These are phyloP conservation scores for Daldinia grandis DNA, from an alignment of 495 filamentous ascomycete genomes.

Conservation along the genomic window DNA sequence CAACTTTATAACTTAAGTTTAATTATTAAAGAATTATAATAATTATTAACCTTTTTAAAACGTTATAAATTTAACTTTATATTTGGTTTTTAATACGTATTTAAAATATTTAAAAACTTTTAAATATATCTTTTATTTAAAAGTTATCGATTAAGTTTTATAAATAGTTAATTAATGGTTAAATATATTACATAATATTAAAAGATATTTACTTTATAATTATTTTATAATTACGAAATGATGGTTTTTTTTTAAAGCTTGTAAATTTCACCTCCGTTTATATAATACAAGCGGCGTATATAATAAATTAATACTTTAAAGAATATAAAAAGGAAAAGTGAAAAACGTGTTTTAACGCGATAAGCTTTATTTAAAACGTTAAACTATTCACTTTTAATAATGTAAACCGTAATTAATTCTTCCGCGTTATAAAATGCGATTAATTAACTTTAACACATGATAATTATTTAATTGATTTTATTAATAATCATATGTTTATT, in stretches of 20 bases:
- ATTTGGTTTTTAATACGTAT: neutral
- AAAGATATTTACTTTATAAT: neutral
- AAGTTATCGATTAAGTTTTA: neutral
- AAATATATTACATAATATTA: neutral
- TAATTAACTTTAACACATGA: neutral
- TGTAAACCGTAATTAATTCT: neutral
- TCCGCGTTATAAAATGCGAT: neutral
- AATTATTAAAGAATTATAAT: neutral
- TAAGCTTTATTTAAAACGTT: neutral
- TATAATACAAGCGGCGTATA: neutral
- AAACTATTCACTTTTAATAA: neutral
- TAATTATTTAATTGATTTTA: conserved; percentile 1
- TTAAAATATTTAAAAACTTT: neutral
- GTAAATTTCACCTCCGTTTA: neutral
- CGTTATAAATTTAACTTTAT: neutral
- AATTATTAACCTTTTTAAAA: conserved; percentile 1
- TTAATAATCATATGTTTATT: conserved; percentile 4
- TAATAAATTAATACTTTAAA: neutral
- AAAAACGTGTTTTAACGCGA: neutral
- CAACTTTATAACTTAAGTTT: neutral
- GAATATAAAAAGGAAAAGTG: neutral
- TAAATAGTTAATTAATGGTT: neutral
- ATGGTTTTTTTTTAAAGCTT: neutral
- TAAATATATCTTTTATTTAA: neutral
- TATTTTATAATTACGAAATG: neutral